Percentiles rank a stretch among this genome's conserved stretches.
Conservation (phyloP, 805 yeast genomes). For the Kuraishia ogatae region DNA sequence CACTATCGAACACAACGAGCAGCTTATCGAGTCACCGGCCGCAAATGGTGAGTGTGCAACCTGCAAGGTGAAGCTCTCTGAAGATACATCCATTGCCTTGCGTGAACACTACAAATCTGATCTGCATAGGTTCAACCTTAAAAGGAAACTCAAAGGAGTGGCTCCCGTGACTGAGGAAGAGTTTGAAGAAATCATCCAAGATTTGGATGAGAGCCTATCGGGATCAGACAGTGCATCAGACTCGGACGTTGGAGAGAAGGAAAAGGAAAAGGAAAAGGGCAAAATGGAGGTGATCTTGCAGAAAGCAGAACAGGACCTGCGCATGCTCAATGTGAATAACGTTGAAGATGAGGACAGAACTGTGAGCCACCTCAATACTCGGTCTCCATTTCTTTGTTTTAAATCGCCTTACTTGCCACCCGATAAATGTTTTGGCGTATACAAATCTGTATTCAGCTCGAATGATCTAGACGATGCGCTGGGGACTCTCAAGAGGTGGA, state of each 20-base stretch:
- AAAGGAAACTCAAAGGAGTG: conserved; percentile 38
- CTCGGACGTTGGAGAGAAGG: conserved; percentile 13
- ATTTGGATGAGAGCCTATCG: conserved; percentile 49
- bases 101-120: conserved; percentile 50
- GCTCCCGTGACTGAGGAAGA: conserved; percentile 43
- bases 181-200: conserved; percentile 46
- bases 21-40: conserved; percentile 4
- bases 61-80: conserved; percentile 9
- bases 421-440: conserved; percentile 51
- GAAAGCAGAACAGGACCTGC: not conserved
- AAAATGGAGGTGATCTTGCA: conserved; percentile 14
- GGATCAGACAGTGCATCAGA: conserved; percentile 42
- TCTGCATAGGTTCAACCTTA: conserved; percentile 49
- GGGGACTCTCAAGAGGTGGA: conserved; percentile 25
- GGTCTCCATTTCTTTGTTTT: conserved; percentile 61
- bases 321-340: not conserved
- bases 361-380: conserved; percentile 51
- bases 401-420: conserved; percentile 36
- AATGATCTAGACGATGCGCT: conserved; percentile 39
- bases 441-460: conserved; percentile 50
- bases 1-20: conserved; percentile 5
- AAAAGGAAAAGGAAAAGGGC: conserved; percentile 14
- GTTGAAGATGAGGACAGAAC: conserved; percentile 22
- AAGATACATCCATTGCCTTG: conserved; percentile 5
- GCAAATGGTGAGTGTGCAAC: conserved; percentile 1